phyloP scores from a whole-genome alignment of 345 rosid genomes.

The Acer negundo region DNA sequence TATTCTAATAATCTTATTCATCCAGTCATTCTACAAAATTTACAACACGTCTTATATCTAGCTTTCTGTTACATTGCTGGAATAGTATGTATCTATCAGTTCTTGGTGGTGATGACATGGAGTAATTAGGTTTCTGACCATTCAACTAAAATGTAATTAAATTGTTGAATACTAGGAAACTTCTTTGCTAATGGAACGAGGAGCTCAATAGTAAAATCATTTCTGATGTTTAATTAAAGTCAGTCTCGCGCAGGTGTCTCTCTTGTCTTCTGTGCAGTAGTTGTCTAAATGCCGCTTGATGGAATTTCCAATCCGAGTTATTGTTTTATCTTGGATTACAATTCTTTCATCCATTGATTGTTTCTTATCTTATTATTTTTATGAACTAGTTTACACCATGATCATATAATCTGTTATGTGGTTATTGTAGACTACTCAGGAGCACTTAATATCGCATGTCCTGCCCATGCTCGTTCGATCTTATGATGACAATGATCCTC shows the following conservation, averaged over 20 bases:
- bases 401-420: constrained; percentile 24
- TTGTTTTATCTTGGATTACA: neutral
- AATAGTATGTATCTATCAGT: neutral
- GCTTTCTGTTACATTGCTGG: neutral
- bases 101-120: neutral
- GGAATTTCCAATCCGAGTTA: neutral
- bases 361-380: neutral
- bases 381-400: neutral
- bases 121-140: neutral
- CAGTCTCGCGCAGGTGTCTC: neutral
- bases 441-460: constrained; percentile 64
- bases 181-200: neutral
- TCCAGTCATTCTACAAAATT: neutral
- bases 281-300: neutral
- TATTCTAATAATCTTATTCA: neutral
- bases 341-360: neutral
- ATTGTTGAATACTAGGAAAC: neutral
- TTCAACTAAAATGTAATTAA: neutral
- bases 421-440: constrained; percentile 65
- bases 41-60: neutral
- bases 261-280: neutral
- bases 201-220: neutral
- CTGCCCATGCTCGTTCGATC: constrained; percentile 91
- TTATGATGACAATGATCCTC: constrained; percentile 93
- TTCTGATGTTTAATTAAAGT: neutral